Evolutionary conservation across 2,329 filamentous ascomycete species (phyloP).

Genomic region (Epichloe gansuensis): DNA sequence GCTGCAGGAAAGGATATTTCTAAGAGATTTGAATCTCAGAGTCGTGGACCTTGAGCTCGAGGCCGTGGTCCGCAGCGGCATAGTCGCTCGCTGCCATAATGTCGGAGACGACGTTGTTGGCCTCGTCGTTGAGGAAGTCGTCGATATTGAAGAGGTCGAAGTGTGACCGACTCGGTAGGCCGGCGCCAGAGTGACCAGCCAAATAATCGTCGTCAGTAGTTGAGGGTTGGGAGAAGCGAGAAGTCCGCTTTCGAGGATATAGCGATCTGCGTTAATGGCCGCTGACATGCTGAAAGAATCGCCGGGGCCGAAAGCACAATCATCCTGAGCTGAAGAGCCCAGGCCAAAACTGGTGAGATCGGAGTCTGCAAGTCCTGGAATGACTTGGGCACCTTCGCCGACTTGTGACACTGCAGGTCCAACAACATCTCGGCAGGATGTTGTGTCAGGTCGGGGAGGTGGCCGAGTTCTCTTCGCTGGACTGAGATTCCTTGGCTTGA

Average conservation of each 20-base stretch:
- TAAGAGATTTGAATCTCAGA: conserved; percentile 48
- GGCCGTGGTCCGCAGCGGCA: conserved; percentile 40
- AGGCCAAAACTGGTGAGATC: conserved; percentile 27
- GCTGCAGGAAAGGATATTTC: conserved; percentile 60
- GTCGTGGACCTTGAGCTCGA: conserved; percentile 42
- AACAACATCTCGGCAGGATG: conserved; percentile 99
- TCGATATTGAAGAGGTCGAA: conserved; percentile 39
- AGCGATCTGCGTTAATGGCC: conserved; percentile 61
- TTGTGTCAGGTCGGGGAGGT: conserved; percentile 89
- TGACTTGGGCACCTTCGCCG: conserved; percentile 48
- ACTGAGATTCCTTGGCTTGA: conserved; percentile 11
- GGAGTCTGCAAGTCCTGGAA: conserved; percentile 31
- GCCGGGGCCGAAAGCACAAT: conserved; percentile 55
- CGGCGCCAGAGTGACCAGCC: conserved; percentile 45
- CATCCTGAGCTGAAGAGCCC: conserved; percentile 43
- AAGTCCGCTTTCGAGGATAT: conserved; percentile 65
- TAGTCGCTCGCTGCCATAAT: conserved; percentile 36
- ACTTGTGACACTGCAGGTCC: conserved; percentile 99
- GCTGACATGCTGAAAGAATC: conserved; percentile 56
- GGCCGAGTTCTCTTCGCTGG: conserved; percentile 17
- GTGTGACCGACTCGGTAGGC: conserved; percentile 28
- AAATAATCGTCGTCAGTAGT: conserved; percentile 56
- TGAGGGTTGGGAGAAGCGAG: conserved; percentile 59
- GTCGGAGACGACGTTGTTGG: conserved; percentile 32
- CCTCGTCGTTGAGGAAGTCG: conserved; percentile 44